phyloP scores from a whole-genome alignment of 2,329 filamentous ascomycete species.

The Clonostachys chloroleuca region DNA sequence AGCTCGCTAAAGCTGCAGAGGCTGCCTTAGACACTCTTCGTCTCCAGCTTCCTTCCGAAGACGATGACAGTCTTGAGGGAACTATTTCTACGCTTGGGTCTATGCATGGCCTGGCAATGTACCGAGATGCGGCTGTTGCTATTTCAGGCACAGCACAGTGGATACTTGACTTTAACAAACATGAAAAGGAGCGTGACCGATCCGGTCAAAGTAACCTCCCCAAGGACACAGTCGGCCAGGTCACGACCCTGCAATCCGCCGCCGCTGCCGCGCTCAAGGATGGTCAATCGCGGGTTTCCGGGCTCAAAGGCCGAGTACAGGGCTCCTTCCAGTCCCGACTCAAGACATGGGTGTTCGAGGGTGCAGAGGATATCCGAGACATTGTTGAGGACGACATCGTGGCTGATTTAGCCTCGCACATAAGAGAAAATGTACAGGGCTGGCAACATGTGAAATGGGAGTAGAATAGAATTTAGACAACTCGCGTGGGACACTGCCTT shows the following conservation, averaged over 20 bases:
- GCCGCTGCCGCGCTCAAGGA: conserved; percentile 22
- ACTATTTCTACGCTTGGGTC: conserved; percentile 19
- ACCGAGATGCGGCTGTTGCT: conserved; percentile 30
- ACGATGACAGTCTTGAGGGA: conserved; percentile 6
- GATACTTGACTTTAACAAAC: conserved; percentile 27
- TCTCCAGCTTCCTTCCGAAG: conserved; percentile 4
- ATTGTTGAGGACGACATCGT: conserved; percentile 16
- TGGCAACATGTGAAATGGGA: conserved; percentile 27
- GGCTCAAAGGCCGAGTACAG: conserved; percentile 17
- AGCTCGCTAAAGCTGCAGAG: conserved; percentile 16
- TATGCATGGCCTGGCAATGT: conserved; percentile 26
- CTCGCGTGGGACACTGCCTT: background rate
- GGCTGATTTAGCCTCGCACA: conserved; percentile 21
- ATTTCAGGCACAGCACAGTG: conserved; percentile 22
- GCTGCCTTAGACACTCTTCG: conserved; percentile 17
- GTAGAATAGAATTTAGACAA: conserved; percentile 5
- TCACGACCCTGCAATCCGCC: conserved; percentile 22
- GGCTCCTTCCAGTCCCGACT: conserved; percentile 18
- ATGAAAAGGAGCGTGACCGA: conserved; percentile 29
- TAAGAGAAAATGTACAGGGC: conserved; percentile 23
- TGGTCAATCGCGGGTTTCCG: conserved; percentile 15
- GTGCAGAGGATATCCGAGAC: conserved; percentile 8
- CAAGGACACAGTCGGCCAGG: conserved; percentile 25
- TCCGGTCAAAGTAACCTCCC: conserved; percentile 29
- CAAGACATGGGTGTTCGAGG: conserved; percentile 20